A percentile compares a stretch with the other conserved stretches of the same genome.
Evolutionary conservation across 805 yeast genomes (phyloP).

Genomic region (Saccharomycopsis fermentans): DNA sequence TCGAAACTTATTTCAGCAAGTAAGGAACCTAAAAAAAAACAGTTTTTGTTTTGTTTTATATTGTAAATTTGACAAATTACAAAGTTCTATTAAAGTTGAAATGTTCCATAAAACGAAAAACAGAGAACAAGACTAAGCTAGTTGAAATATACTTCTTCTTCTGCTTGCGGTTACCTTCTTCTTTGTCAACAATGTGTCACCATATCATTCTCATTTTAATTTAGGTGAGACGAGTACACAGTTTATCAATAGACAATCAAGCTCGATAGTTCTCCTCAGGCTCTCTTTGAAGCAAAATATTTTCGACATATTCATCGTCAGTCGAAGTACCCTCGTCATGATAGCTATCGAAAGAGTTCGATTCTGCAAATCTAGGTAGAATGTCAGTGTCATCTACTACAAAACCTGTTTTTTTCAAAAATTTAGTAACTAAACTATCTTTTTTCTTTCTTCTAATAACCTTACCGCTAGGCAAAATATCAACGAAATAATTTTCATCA

Average conservation of each 20-base stretch:
- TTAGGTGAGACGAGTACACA: too few species aligned
- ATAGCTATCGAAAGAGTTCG: slow-evolving; percentile 15
- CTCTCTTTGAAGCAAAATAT: slow-evolving; percentile 3
- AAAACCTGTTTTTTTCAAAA: slow-evolving; percentile 33
- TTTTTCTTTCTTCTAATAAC: slow-evolving; percentile 35
- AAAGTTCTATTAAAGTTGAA: too few species aligned
- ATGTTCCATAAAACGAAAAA: too few species aligned
- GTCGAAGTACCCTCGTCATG: slow-evolving; percentile 4
- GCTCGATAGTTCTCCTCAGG: background rate
- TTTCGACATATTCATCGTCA: slow-evolving; percentile 12
- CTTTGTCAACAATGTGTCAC: too few species aligned
- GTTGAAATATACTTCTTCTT: too few species aligned
- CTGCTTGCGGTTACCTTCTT: too few species aligned
- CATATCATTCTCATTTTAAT: background rate
- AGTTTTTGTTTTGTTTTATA: too few species aligned
- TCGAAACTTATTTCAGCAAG: too few species aligned
- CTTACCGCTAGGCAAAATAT: slow-evolving; percentile 68
- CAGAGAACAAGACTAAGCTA: too few species aligned
- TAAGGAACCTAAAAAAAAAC: too few species aligned
- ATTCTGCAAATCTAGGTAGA: background rate
- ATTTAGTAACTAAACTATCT: slow-evolving; percentile 23
- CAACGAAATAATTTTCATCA: slow-evolving; percentile 36
- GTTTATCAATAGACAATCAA: too few species aligned
- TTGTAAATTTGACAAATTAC: too few species aligned
- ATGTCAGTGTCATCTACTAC: slow-evolving; percentile 38